Evolutionary conservation across 768 basidiomycete species (phyloP).

Genomic region (Pulveroboletus frians): DNA sequence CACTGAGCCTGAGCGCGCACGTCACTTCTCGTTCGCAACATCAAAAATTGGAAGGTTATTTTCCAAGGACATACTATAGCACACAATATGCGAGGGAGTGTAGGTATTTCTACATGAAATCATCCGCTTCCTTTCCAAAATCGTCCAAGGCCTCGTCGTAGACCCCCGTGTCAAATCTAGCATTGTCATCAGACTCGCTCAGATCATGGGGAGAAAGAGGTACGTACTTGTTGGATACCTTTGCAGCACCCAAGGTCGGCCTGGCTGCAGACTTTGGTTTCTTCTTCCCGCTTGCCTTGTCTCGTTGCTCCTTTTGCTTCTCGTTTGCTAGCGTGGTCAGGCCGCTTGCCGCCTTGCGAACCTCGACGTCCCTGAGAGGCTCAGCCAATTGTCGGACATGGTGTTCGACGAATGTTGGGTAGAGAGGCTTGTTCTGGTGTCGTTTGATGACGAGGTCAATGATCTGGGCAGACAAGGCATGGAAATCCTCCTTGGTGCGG

Average conservation of each 20-base stretch:
- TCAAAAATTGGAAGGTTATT: conserved; percentile 1
- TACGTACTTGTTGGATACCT: conserved; percentile 57
- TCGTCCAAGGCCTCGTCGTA: conserved; percentile 94
- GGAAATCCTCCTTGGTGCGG: conserved; percentile 86
- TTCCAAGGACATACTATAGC: conserved; percentile 11
- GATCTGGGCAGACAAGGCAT: conserved; percentile 65
- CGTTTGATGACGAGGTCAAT: conserved; percentile 70
- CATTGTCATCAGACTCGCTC: conserved; percentile 9
- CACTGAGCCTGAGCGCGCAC: conserved; percentile 5
- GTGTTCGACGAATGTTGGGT: conserved; percentile 77
- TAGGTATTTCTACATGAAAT: conserved; percentile 77
- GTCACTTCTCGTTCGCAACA: not conserved
- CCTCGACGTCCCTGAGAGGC: conserved; percentile 85
- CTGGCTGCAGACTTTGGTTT: conserved; percentile 68
- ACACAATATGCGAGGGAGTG: conserved; percentile 7
- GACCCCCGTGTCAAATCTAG: conserved; percentile 67
- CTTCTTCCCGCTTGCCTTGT: conserved; percentile 86
- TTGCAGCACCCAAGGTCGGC: conserved; percentile 71
- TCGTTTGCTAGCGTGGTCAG: conserved; percentile 89
- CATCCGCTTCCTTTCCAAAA: conserved; percentile 66
- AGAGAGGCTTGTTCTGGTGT: conserved; percentile 80
- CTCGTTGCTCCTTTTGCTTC: conserved; percentile 88
- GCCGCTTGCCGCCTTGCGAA: conserved; percentile 80
- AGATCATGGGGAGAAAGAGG: not conserved
- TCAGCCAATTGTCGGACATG: conserved; percentile 70